Evolutionary conservation across 371 early-diverging fungal genomes (phyloP), one percentile per base, ranked within the genome.

Genomic region (Mucor plumbeus): DNA sequence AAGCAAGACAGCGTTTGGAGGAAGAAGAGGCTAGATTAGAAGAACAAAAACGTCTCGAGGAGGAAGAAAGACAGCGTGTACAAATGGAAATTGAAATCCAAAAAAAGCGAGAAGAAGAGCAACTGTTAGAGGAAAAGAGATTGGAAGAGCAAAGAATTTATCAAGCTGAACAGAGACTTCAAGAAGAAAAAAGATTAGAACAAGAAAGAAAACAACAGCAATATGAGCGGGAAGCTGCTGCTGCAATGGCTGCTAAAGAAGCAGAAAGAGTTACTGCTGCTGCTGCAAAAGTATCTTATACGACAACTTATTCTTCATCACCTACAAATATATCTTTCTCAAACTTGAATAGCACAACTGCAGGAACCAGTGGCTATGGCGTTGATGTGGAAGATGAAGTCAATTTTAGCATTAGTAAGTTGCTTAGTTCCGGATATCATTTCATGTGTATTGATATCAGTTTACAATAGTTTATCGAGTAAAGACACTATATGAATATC

Each of bases 321-420:
- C 59, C 68, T 10, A 40, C 55, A 13, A 53, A 35, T 17, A 36
- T 26, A n/a, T 11, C 54, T 26, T 15, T 55, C n/a, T 39, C 63
- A 5, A 39, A 44, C 11, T 43, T 44, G 21, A 61, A 55, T 21
- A 67, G 71, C 39, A 69, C 78, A 14, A 79, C 82, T 17, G 78
- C 80, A 48, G 80, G 80, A 26, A 78, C 77, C 36, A 80, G 77
- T 68, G 78, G 77, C 8, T 78, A 78, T 64, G 79, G 80, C 19
- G 63, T 79, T 41, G 83, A 83, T 61, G 64, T 83, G 31, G 80
- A 79, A 55, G 83, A 83, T 58, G 83, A 83, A 71, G 83, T 83
- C 3, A 79, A 83, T 60, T 83, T 83, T 61, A 69, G 67, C 17
- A 77, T 71, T 38, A 78, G 83, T 80, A 79, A 70, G 76, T 61